Conservation (phyloP, 495 filamentous ascomycete genomes). For the Hyaloscypha finlandica region DNA sequence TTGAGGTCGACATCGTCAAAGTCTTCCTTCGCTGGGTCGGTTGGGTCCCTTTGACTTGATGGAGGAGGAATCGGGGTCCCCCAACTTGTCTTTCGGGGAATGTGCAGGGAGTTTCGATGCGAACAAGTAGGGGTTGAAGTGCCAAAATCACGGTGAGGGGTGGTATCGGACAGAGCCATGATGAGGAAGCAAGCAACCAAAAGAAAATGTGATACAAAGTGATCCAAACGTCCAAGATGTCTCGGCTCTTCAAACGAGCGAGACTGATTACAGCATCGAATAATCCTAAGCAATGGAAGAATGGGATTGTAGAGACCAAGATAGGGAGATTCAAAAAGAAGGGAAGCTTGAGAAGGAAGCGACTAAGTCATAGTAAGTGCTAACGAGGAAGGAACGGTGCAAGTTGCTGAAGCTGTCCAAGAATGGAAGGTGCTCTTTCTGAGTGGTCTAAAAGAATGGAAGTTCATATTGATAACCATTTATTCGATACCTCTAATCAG, state of each 20-base stretch:
- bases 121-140: conserved; percentile 36
- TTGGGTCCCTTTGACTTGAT: conserved; percentile 28
- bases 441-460: neutral
- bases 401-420: neutral
- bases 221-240: conserved; percentile 40
- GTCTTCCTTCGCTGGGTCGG: conserved; percentile 13
- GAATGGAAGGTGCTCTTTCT: neutral
- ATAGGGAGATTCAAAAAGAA: conserved; percentile 1
- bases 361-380: neutral
- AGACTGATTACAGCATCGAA: conserved; percentile 32
- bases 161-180: conserved; percentile 34
- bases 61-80: conserved; percentile 33
- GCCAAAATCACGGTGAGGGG: conserved; percentile 1
- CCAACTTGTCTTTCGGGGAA: conserved; percentile 38
- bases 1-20: conserved; percentile 28
- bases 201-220: conserved; percentile 41
- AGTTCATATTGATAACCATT: neutral
- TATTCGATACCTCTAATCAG: neutral
- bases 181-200: conserved; percentile 27
- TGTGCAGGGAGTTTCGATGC: conserved; percentile 37
- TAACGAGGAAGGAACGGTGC: neutral
- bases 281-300: conserved; percentile 36
- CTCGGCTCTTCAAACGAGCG: conserved; percentile 37
- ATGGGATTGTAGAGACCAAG: conserved; percentile 27
- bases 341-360: neutral